Percentiles rank a stretch among this genome's conserved stretches.
These are phyloP conservation scores for Vitis vinifera DNA, from an alignment of 164 flowering plant genomes.

Conservation along the genomic window ASM3070453v1 NC_081820.1:26748001-26748500, in stretches of 20 bases:
- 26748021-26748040: too few species aligned
- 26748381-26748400: conserved; percentile 2
- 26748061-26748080: neutral
- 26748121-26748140: conserved; percentile 1
- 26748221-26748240: conserved; percentile 21
- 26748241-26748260: conserved; percentile 16
- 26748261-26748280: conserved; percentile 12
- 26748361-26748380: neutral
- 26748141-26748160: conserved; percentile 10
- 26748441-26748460: too few species aligned
- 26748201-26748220: neutral
- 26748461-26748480: too few species aligned
- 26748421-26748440: too few species aligned
- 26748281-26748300: conserved; percentile 27
- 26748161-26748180: conserved; percentile 3
- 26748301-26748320: conserved; percentile 25
- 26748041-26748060: too few species aligned
- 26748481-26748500: too few species aligned
- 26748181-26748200: neutral
- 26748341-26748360: too few species aligned
- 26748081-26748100: neutral
- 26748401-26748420: too few species aligned
- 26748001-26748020: too few species aligned
- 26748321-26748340: conserved; percentile 17
- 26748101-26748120: neutral